Base-by-base conservation (phyloP, 2,329 filamentous ascomycete species). In the Atkinsonella texensis region DNA sequence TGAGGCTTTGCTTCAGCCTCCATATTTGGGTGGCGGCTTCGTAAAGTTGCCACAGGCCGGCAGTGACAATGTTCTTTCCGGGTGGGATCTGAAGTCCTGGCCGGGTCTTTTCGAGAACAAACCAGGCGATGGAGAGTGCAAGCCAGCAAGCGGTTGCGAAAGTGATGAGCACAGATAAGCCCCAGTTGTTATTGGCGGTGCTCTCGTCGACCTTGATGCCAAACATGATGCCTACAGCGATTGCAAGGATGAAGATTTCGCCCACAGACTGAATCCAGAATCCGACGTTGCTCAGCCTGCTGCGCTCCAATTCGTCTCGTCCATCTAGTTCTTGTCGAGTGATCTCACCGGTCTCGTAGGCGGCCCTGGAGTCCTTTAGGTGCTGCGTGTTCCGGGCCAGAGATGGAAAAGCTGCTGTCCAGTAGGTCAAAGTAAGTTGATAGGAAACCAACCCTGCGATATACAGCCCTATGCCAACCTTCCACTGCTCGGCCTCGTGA, bases 361-460 rank as follows among this genome's bases (percentile, higher is more conserved):
- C 61, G 15, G 58, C 54, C 5, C 60, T 61, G 2, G 65, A 60
- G 23, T 67, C 65, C 51, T 59, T 65, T 45, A 70, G 52, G n/a
- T 60, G 56, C 1, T 61, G 57, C 5, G 64, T 63, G 39, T 68
- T 69, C 40, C 69, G 64, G 2, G 69, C 68, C 18, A 71, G 61
- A 9, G 63, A 61, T 0, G 69, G 69, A 43, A 71, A 71, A 0
- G 82, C 80, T 0, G 83, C 81, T 0, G 80, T 83, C 80, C 81
- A 85, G 62, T 84, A 85, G 0, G 82, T 85, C 47, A 85, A 68
- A 0, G 79, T 82, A 2, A 83, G 76, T 63, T 85, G 81, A 57
- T 85, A 85, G 1, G 76, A 75, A 55, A 86, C 81, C 42, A 85
- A 63, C 2, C 81, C 82, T 15, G 84, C 74, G 51, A 85, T 81